Percentiles rank a stretch among this genome's conserved stretches.
phyloP scores from a whole-genome alignment of 2,329 filamentous ascomycete genomes.

The Stemphylium vesicarium region DNA sequence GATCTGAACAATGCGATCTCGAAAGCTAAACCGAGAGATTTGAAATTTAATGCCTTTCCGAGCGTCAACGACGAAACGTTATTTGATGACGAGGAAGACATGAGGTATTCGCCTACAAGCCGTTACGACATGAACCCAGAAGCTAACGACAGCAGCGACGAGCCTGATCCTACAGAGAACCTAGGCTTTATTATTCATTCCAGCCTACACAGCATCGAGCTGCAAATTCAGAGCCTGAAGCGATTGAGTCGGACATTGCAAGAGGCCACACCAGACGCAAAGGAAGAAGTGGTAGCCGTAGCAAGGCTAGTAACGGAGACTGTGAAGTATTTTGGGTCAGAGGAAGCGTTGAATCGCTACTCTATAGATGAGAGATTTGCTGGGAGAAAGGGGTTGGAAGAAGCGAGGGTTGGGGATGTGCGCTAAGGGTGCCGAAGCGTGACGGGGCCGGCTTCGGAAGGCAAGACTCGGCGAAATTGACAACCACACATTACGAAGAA shows the following conservation, averaged over 20 bases:
- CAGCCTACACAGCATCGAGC: conserved; percentile 29
- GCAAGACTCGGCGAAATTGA: too few species aligned
- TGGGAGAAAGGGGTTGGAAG: conserved; percentile 27
- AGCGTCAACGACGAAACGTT: conserved; percentile 17
- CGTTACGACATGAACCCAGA: not conserved
- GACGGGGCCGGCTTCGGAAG: too few species aligned
- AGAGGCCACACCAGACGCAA: conserved; percentile 30
- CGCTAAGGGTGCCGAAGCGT: not conserved
- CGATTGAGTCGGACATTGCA: conserved; percentile 31
- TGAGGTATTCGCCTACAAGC: conserved; percentile 6
- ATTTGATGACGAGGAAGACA: conserved; percentile 14
- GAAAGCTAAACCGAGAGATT: conserved; percentile 28
- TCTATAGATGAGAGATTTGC: conserved; percentile 23
- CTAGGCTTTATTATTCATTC: conserved; percentile 28
- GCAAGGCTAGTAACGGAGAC: conserved; percentile 24
- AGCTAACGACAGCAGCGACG: conserved; percentile 6
- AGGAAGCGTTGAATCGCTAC: conserved; percentile 21
- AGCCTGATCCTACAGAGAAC: conserved; percentile 23
- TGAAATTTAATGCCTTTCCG: conserved; percentile 22
- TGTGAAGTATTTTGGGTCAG: conserved; percentile 29
- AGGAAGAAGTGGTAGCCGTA: conserved; percentile 25
- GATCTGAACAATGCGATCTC: conserved; percentile 22
- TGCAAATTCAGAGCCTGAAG: conserved; percentile 33
- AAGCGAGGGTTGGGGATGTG: conserved; percentile 16
- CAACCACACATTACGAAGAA: too few species aligned